Evolutionary conservation across 495 filamentous ascomycete genomes (phyloP), one percentile per base, ranked within the genome.

Genomic region (Penicillium samsonianum): DNA sequence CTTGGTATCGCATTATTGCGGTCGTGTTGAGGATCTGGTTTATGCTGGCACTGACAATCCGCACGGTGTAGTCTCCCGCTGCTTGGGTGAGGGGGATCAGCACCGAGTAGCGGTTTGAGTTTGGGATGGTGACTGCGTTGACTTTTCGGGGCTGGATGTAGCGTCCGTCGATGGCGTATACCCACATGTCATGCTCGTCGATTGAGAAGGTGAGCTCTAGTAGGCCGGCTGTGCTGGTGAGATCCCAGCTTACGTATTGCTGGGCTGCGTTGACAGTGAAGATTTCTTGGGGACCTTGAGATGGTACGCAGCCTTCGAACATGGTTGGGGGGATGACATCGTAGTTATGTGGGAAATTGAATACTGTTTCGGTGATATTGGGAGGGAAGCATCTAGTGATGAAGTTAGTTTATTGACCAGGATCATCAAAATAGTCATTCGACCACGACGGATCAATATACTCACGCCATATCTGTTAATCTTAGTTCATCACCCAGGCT

Each of bases 391-490:
- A 70, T 26, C 71, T 65, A 33, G 16, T 26, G 4, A 22, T 5
- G 4, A 2, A 14, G 17, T 50, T 11, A 55, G 42, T 44, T 28
- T 28, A 16, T 40, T 33, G 14, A n/a, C 6, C 6, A 0, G 5
- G 16, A 1, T n/a, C 7, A 17, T n/a, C 35, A 38, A n/a, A n/a
- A 9, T 17, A 17, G 16, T 17, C 25, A 20, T 19, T 17, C 3
- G 4, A 38, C 42, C 3, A 20, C 35, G 5, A 6, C 2, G 16
- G 6, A 11, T 31, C 26, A 40, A 20, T 0, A 0, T 44, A 65
- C 67, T 65, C 65, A 81, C 80, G 75, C 81, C 53, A 79, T 80
- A 53, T 79, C 75, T 14, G 78, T 81, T 22, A 84, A 62, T 16
- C 57, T 65, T 16, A 38, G n/a, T 17, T 59, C 57, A 41, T 69